Evolutionary conservation across 495 filamentous ascomycete species (phyloP).

Genomic region (Hamigera avellanea): DNA sequence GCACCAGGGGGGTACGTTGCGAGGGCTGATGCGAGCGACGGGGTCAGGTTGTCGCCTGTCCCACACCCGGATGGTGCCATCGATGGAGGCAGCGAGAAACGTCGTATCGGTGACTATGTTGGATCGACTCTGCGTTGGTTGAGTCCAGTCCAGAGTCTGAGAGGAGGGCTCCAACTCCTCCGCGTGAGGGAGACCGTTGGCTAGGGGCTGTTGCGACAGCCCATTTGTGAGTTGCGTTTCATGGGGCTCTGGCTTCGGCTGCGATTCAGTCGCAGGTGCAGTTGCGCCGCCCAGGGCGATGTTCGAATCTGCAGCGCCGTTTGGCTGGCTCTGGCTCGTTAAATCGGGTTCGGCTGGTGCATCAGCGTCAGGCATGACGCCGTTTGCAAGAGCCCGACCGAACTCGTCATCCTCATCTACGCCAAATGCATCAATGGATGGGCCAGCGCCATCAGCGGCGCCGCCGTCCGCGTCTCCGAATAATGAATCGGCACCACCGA

Average conservation of each 20-base stretch:
- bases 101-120: constrained; percentile 46
- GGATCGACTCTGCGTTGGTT: constrained; percentile 22
- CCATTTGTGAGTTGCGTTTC: constrained; percentile 11
- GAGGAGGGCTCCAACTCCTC: constrained; percentile 28
- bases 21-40: constrained; percentile 63
- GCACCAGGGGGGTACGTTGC: constrained; percentile 84
- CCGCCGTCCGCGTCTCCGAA: constrained; percentile 58
- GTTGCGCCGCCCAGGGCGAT: constrained; percentile 2
- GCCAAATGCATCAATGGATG: constrained; percentile 48
- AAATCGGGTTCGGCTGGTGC: constrained; percentile 23
- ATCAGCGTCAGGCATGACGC: constrained; percentile 30
- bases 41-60: constrained; percentile 70
- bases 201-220: constrained; percentile 10
- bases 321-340: constrained; percentile 9
- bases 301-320: constrained; percentile 8
- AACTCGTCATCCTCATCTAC: constrained; percentile 84
- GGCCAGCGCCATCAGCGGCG: constrained; percentile 43
- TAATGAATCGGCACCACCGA: constrained; percentile 58
- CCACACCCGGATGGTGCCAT: constrained; percentile 86
- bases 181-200: constrained; percentile 42
- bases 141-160: constrained; percentile 19
- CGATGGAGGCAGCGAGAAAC: constrained; percentile 78
- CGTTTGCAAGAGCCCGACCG: constrained; percentile 62
- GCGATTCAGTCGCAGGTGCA: constrained; percentile 2
- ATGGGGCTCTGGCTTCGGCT: constrained; percentile 7